Conservation (phyloP, 2,329 filamentous ascomycete species). For the Thielaviopsis ethacetica region DNA sequence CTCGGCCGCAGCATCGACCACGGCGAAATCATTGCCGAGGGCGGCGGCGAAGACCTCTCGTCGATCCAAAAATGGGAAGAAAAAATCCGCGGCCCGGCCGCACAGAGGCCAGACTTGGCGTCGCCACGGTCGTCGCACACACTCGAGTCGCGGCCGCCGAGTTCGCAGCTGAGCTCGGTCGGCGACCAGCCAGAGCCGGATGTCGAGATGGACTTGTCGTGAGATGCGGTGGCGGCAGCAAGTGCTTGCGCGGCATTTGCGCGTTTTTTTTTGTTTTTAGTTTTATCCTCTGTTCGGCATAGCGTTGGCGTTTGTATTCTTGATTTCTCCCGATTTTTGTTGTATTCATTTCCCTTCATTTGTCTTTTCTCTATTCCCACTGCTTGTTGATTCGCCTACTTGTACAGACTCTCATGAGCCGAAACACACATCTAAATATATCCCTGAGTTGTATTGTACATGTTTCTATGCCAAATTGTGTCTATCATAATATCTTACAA, state of each 20-base stretch:
- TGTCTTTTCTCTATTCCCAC: neutral
- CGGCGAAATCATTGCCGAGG: constrained; percentile 60
- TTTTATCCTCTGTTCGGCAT: constrained; percentile 19
- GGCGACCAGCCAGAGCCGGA: constrained; percentile 30
- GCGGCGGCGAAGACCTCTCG: constrained; percentile 40
- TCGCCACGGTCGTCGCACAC: neutral
- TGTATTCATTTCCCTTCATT: neutral
- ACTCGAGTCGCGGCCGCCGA: constrained; percentile 28
- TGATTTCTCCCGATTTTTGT: neutral
- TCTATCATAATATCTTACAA: constrained; percentile 20
- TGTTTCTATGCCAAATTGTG: neutral
- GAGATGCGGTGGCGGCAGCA: neutral
- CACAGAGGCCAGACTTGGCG: constrained; percentile 3
- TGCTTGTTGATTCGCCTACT: neutral
- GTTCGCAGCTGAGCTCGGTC: constrained; percentile 41
- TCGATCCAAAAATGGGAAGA: constrained; percentile 51
- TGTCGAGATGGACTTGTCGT: constrained; percentile 26
- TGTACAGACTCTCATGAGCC: neutral
- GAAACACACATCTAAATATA: constrained; percentile 12
- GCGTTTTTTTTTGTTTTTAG: neutral
- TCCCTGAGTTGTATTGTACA: neutral
- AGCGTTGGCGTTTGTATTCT: constrained; percentile 25
- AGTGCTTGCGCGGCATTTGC: neutral
- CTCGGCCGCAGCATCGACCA: constrained; percentile 60
- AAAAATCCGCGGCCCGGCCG: constrained; percentile 20